These are phyloP conservation scores for Trametes cubensis DNA, from an alignment of 768 basidiomycete genomes.

Conservation along the genomic window DNA sequence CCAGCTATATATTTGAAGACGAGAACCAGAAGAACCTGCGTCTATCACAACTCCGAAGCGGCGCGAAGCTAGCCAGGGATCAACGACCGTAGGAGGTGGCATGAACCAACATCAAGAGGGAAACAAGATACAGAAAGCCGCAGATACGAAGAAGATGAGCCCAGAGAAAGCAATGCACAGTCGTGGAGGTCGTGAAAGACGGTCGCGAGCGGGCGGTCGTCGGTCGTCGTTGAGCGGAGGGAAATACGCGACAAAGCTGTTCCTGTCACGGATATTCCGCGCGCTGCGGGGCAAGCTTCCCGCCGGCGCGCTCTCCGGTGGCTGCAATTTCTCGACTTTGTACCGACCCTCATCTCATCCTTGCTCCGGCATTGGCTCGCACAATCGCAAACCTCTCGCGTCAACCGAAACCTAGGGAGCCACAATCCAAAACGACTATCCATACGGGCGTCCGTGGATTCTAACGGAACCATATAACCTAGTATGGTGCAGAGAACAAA, in stretches of 20 bases:
- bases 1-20: constrained; percentile 98
- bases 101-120: constrained; percentile 44
- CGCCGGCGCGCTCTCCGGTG: constrained; percentile 18
- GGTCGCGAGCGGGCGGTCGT: constrained; percentile 6
- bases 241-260: neutral
- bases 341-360: neutral
- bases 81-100: constrained; percentile 73
- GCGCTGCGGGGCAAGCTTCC: constrained; percentile 1
- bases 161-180: neutral
- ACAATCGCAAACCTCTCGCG: too few species aligned
- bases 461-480: neutral
- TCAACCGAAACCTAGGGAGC: too few species aligned
- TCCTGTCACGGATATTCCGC: neutral
- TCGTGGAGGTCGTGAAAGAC: constrained; percentile 8
- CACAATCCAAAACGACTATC: neutral
- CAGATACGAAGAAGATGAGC: neutral
- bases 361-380: neutral
- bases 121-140: neutral
- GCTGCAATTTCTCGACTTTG: constrained; percentile 17
- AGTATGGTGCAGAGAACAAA: constrained; percentile 47
- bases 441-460: too few species aligned
- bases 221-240: constrained; percentile 11
- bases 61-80: constrained; percentile 78
- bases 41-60: constrained; percentile 96
- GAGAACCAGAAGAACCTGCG: constrained; percentile 96